Evolutionary conservation across 1,139 yeast genomes (phyloP).

Genomic region (Diutina pseudorugosa): DNA sequence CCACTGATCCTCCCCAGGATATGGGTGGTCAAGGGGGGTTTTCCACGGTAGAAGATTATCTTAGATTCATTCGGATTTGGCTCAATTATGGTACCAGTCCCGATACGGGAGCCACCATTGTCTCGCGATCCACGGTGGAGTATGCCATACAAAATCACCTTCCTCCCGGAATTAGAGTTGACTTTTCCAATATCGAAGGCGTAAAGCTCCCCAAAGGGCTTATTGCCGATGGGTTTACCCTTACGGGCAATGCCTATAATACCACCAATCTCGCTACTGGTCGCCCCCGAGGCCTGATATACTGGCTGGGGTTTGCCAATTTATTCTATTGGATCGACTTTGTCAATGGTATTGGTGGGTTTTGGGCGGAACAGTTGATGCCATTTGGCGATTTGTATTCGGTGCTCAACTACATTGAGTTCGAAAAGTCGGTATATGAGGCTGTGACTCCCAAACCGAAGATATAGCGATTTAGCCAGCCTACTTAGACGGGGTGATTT

Average conservation of each 20-base stretch:
- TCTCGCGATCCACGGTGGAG: slow-evolving; percentile 15
- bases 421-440: not conserved
- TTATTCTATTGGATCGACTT: slow-evolving; percentile 35
- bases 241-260: slow-evolving; percentile 3
- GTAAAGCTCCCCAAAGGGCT: not conserved
- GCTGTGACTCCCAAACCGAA: not conserved
- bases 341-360: slow-evolving; percentile 12
- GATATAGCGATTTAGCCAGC: too few relatives aligned
- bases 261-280: slow-evolving; percentile 22
- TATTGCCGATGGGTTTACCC: not conserved
- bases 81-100: slow-evolving; percentile 32
- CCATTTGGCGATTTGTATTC: not conserved
- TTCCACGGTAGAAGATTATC: slow-evolving; percentile 30
- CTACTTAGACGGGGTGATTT: too few relatives aligned
- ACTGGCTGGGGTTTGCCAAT: slow-evolving; percentile 38
- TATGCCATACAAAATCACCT: slow-evolving; percentile 3
- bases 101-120: slow-evolving; percentile 21
- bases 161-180: slow-evolving; percentile 3
- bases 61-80: slow-evolving; percentile 33
- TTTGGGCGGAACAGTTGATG: slow-evolving; percentile 3
- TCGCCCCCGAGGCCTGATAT: slow-evolving; percentile 24
- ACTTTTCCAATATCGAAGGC: slow-evolving; percentile 5
- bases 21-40: slow-evolving; percentile 41
- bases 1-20: slow-evolving; percentile 12
- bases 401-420: not conserved